phyloP scores from a whole-genome alignment of 768 basidiomycete species.

The Rhodosporidiobolus odoratus region DNA sequence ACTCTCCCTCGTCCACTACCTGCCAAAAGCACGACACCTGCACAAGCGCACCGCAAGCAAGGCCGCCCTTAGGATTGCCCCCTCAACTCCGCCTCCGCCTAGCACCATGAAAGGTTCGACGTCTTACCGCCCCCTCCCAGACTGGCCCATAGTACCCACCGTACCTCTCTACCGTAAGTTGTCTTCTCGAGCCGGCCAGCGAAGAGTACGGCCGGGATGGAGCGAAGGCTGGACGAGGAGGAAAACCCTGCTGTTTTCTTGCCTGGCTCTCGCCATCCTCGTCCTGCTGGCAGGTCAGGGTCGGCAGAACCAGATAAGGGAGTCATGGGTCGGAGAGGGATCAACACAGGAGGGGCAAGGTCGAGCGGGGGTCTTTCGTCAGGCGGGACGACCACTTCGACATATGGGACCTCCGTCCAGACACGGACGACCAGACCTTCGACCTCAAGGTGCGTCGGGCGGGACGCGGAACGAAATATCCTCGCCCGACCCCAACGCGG shows the following conservation, averaged over 20 bases:
- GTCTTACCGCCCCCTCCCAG: neutral
- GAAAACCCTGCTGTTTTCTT: neutral
- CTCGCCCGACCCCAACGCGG: no score
- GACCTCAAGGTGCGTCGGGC: no score
- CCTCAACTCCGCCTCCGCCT: neutral
- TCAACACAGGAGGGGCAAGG: neutral
- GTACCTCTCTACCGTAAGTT: neutral
- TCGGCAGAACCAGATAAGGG: no score
- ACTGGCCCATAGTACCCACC: neutral
- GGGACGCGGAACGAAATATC: no score
- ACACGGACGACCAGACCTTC: no score
- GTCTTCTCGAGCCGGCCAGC: neutral
- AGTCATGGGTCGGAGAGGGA: neutral
- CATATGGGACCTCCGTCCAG: no score
- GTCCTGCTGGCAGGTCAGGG: neutral
- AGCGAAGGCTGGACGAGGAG: neutral
- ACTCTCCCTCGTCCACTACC: no score
- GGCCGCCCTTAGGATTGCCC: neutral
- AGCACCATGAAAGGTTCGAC: neutral
- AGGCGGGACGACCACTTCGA: no score
- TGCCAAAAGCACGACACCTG: no score
- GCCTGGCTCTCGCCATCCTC: neutral
- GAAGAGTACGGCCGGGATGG: neutral
- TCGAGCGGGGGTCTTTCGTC: no score
- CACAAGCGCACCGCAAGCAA: conserved; percentile 1